phyloP scores from a whole-genome alignment of 129 eudicot species.

The Arctium minus region DNA sequence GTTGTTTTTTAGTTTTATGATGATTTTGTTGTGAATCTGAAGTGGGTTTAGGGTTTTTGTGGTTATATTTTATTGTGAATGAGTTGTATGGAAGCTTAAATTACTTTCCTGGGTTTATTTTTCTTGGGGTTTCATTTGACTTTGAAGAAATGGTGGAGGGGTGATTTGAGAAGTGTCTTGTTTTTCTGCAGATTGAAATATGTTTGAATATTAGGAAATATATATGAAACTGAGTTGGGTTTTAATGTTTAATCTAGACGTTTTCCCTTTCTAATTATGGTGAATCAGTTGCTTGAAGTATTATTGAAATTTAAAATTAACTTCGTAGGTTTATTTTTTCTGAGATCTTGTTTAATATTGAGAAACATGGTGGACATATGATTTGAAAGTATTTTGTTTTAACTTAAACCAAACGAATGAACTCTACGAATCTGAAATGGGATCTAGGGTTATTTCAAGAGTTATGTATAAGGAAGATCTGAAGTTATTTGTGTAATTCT shows the following conservation, averaged over 20 bases:
- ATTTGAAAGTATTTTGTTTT: background rate
- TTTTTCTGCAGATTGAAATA: background rate
- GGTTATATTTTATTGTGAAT: background rate
- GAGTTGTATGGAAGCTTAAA: background rate
- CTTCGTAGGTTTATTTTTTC: background rate
- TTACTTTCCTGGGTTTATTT: background rate
- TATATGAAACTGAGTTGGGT: background rate
- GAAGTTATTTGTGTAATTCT: background rate
- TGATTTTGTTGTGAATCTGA: conserved; percentile 2
- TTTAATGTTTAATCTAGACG: conserved; percentile 1
- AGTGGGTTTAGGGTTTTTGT: conserved; percentile 6
- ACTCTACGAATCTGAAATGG: background rate
- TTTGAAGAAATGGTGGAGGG: background rate
- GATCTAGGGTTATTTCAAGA: background rate
- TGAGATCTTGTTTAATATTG: conserved; percentile 4
- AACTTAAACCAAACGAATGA: background rate
- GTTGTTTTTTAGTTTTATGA: background rate
- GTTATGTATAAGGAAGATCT: background rate
- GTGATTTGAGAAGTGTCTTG: conserved; percentile 4
- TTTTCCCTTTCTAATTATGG: background rate
- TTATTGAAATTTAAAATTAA: background rate
- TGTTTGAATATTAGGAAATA: background rate
- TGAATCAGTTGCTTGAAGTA: conserved; percentile 4
- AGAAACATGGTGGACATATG: background rate
- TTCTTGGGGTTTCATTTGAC: background rate